Percentiles rank a stretch among this genome's conserved stretches.
These are phyloP conservation scores for Athelia psychrophila DNA, from an alignment of 1,284 basidiomycete species.

Conservation along the genomic window DNA sequence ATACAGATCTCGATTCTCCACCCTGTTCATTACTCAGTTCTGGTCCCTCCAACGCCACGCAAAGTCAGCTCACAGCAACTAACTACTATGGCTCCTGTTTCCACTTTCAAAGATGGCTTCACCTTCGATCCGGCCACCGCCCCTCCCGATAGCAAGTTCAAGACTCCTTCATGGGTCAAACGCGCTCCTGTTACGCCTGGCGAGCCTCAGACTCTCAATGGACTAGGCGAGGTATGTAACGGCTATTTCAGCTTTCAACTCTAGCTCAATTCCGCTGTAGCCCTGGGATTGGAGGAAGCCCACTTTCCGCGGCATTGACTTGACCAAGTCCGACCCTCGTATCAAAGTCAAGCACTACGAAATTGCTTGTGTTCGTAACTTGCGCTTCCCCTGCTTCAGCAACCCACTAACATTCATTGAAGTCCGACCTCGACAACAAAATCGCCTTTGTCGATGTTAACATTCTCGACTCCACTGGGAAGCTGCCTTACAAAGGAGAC, in stretches of 20 bases:
- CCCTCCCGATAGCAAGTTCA: neutral
- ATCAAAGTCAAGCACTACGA: slow-evolving; percentile 2
- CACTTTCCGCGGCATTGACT: neutral
- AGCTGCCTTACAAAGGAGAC: slow-evolving; percentile 24
- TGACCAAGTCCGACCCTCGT: slow-evolving; percentile 2
- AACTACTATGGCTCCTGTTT: neutral
- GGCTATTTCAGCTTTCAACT: neutral
- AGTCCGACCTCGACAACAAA: slow-evolving; percentile 8
- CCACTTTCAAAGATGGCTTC: slow-evolving; percentile 1
- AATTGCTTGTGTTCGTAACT: neutral
- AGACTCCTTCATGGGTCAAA: neutral
- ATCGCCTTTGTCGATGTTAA: slow-evolving; percentile 26
- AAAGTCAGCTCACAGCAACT: too few relatives aligned
- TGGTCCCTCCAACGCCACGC: too few relatives aligned
- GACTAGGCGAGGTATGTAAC: slow-evolving; percentile 5
- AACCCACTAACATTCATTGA: neutral
- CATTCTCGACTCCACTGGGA: slow-evolving; percentile 29
- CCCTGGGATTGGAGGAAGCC: slow-evolving; percentile 1
- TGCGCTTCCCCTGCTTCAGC: neutral
- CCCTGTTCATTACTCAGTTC: too few relatives aligned
- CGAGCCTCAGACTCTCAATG: slow-evolving; percentile 1
- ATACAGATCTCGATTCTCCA: too few relatives aligned
- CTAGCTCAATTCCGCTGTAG: neutral
- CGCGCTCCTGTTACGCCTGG: neutral
- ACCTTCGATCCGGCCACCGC: neutral